Percentiles rank a stretch among this genome's conserved stretches.
Evolutionary conservation across 768 basidiomycete species (phyloP).

Genomic region (Naganishia antarctica): DNA sequence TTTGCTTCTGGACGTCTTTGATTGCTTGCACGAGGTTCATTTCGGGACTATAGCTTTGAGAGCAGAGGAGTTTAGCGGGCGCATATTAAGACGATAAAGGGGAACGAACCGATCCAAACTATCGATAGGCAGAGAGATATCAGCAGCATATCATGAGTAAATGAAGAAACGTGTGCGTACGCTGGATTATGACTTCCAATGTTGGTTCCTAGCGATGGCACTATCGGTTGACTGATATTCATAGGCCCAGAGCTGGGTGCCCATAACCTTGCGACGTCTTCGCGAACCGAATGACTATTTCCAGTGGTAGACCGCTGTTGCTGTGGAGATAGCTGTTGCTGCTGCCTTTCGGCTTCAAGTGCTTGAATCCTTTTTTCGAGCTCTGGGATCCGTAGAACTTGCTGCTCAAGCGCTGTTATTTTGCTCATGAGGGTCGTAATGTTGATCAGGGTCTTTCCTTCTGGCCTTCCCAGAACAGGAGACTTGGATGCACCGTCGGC

Average conservation of each 20-base stretch:
- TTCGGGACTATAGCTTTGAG: neutral
- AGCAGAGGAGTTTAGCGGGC: neutral
- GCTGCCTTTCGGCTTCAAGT: slow-evolving; percentile 2
- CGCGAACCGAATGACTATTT: neutral
- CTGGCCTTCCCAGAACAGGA: neutral
- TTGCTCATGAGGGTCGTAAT: neutral
- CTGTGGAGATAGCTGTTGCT: neutral
- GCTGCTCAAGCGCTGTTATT: neutral
- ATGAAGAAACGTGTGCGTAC: no score
- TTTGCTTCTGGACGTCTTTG: slow-evolving; percentile 19
- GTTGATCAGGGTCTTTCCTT: neutral
- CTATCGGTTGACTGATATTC: neutral
- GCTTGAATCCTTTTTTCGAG: neutral
- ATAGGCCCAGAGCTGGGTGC: neutral
- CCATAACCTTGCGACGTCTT: neutral
- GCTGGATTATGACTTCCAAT: neutral
- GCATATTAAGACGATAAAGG: no score
- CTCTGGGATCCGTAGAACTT: neutral
- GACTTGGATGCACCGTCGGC: neutral
- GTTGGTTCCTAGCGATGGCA: neutral
- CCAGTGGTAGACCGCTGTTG: neutral
- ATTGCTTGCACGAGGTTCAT: slow-evolving; percentile 8
- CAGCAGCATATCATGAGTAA: no score
- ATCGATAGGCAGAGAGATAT: neutral
- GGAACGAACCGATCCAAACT: neutral